phyloP scores from a whole-genome alignment of 2,329 filamentous ascomycete genomes.

The Ascochyta koolunga region DNA sequence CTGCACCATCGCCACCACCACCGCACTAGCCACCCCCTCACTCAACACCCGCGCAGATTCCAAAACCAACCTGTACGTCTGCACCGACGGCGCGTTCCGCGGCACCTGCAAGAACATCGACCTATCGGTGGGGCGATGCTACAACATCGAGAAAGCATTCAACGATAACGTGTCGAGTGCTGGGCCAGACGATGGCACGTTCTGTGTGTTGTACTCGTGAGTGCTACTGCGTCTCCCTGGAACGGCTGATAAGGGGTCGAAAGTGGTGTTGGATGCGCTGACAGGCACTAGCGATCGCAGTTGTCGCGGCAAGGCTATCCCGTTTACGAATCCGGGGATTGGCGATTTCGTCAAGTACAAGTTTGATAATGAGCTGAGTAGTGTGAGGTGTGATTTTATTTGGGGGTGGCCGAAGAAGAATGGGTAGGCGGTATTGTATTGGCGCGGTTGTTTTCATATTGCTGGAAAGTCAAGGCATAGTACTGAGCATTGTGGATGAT shows the following conservation, averaged over 20 bases:
- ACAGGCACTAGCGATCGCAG: conserved; percentile 20
- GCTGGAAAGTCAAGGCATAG: too few relatives aligned
- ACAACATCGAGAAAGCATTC: conserved; percentile 17
- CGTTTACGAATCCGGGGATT: conserved; percentile 31
- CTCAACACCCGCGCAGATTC: not conserved
- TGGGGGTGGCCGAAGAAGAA: conserved; percentile 19
- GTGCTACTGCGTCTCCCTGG: not conserved
- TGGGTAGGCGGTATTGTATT: not conserved
- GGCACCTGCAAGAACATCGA: conserved; percentile 27
- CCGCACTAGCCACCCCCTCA: not conserved
- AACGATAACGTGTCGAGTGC: conserved; percentile 25
- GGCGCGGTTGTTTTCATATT: too few relatives aligned
- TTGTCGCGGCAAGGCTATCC: conserved; percentile 27
- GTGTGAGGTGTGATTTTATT: conserved; percentile 32
- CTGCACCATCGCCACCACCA: not conserved
- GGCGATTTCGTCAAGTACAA: conserved; percentile 22
- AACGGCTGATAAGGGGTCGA: not conserved
- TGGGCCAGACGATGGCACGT: conserved; percentile 29
- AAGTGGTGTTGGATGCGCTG: too few relatives aligned
- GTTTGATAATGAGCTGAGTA: conserved; percentile 24
- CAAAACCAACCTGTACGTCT: conserved; percentile 27
- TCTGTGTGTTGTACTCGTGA: conserved; percentile 31
- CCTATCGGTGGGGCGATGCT: conserved; percentile 6
- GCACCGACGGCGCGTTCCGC: conserved; percentile 20
- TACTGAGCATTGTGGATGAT: too few relatives aligned